Evolutionary conservation across 1,139 yeast species (phyloP).

Genomic region (Ashbya aceris): DNA sequence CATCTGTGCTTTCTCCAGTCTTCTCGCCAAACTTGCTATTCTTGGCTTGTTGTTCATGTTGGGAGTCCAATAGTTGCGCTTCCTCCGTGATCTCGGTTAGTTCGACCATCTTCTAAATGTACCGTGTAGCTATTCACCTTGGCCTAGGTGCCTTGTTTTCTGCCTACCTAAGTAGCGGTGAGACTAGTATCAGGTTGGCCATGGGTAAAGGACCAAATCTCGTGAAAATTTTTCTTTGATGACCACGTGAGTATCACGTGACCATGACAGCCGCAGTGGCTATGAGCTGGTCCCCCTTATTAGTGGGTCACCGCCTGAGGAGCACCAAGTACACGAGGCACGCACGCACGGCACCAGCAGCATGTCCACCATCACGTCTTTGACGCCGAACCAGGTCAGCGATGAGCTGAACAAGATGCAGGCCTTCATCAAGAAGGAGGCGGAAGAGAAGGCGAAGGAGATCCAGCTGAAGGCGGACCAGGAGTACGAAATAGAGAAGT

Average conservation of each 20-base stretch:
- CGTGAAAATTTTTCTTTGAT: too few relatives aligned
- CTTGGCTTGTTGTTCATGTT: conserved; percentile 17
- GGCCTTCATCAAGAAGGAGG: conserved; percentile 97
- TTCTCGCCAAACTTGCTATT: conserved; percentile 18
- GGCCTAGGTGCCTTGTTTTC: too few relatives aligned
- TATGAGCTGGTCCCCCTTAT: neutral
- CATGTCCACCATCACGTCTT: conserved; percentile 26
- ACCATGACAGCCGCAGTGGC: too few relatives aligned
- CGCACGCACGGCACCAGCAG: neutral
- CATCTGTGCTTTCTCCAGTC: conserved; percentile 34
- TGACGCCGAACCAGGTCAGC: conserved; percentile 54
- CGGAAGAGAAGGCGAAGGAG: conserved; percentile 97
- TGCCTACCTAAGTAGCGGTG: too few relatives aligned
- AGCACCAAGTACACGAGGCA: too few relatives aligned
- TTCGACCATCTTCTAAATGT: conserved; percentile 22
- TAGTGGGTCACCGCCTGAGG: neutral
- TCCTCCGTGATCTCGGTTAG: conserved; percentile 29
- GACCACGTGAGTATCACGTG: too few relatives aligned
- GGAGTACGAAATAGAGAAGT: conserved; percentile 96
- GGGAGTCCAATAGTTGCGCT: conserved; percentile 14
- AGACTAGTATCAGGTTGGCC: too few relatives aligned
- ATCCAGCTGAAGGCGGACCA: conserved; percentile 93
- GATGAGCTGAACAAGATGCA: conserved; percentile 97
- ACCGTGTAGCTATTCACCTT: too few relatives aligned
- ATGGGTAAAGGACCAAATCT: too few relatives aligned